Percentiles rank a stretch among this genome's conserved stretches.
Conservation (phyloP, 2,329 filamentous ascomycete genomes). For the Gremmenia infestans region DNA sequence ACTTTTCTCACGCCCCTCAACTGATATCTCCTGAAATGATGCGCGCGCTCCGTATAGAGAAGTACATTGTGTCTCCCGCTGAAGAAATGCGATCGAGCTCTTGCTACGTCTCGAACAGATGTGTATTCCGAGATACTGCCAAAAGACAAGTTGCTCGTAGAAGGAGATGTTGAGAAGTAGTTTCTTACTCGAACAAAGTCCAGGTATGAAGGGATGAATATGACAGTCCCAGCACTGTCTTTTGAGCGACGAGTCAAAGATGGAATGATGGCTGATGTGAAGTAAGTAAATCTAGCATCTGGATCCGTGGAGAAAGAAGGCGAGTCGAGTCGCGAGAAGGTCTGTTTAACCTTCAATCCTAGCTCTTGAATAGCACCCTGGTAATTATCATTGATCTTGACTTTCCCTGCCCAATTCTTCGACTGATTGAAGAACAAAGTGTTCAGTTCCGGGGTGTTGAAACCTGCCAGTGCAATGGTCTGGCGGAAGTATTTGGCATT, state of each 20-base stretch:
- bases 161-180: constrained; percentile 70
- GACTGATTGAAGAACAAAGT: constrained; percentile 71
- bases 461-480: constrained; percentile 75
- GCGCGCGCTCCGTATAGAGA: constrained; percentile 90
- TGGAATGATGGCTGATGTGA: constrained; percentile 76
- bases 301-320: constrained; percentile 68
- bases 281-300: constrained; percentile 86
- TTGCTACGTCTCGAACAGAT: constrained; percentile 68
- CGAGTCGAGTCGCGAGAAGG: constrained; percentile 81
- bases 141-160: constrained; percentile 57
- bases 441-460: constrained; percentile 84
- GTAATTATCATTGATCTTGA: constrained; percentile 65
- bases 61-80: constrained; percentile 76
- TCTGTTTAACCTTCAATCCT: constrained; percentile 71
- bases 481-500: constrained; percentile 78
- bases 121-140: constrained; percentile 88
- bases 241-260: constrained; percentile 64
- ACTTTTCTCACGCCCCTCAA: constrained; percentile 76
- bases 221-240: constrained; percentile 64
- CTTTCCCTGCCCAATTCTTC: constrained; percentile 74
- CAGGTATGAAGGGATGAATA: constrained; percentile 90
- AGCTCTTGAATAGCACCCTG: constrained; percentile 69
- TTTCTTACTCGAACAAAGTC: constrained; percentile 94
- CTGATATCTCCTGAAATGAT: constrained; percentile 89
- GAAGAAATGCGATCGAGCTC: constrained; percentile 83